A percentile compares a stretch with the other conserved stretches of the same genome.
These are phyloP conservation scores for Liquidambar formosana DNA, from an alignment of 164 flowering plant genomes.

Conservation along the genomic window DNA sequence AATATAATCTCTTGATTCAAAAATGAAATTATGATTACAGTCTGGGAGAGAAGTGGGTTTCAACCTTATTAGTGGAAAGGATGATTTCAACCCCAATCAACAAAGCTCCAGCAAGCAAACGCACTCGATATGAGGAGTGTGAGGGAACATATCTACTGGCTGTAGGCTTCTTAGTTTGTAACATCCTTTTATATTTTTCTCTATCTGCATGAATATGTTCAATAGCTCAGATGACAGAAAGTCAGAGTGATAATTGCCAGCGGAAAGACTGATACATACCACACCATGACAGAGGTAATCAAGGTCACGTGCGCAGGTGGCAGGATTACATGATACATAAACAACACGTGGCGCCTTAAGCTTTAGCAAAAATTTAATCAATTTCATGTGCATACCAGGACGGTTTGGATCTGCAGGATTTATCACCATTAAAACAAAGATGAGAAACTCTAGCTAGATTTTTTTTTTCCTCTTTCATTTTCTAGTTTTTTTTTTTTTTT, in stretches of 20 bases:
- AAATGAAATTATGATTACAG: too few relatives aligned
- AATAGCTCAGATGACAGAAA: constrained; percentile 1
- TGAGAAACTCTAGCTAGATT: too few relatives aligned
- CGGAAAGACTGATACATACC: constrained; percentile 43
- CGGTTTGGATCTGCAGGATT: constrained; percentile 90
- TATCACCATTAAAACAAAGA: not conserved
- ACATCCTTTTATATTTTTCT: constrained; percentile 70
- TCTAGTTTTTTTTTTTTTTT: too few relatives aligned
- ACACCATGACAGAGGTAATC: constrained; percentile 93
- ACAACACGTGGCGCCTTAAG: constrained; percentile 69
- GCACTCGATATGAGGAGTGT: constrained; percentile 97
- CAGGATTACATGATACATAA: constrained; percentile 97
- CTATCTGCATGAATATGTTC: constrained; percentile 48
- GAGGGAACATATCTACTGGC: constrained; percentile 99
- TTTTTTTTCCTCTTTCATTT: too few relatives aligned
- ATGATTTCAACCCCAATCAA: constrained; percentile 18
- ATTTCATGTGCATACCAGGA: constrained; percentile 97
- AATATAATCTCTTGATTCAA: too few relatives aligned
- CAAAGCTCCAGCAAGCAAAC: constrained; percentile 82
- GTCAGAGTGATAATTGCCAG: not conserved
- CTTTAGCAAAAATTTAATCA: constrained; percentile 79
- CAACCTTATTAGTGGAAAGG: not conserved
- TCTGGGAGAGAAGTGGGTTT: too few relatives aligned
- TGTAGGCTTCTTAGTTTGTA: constrained; percentile 73
- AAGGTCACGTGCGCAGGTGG: constrained; percentile 97